phyloP scores from a whole-genome alignment of 208 protist species.

The Plasmodiophora brassicae region DNA sequence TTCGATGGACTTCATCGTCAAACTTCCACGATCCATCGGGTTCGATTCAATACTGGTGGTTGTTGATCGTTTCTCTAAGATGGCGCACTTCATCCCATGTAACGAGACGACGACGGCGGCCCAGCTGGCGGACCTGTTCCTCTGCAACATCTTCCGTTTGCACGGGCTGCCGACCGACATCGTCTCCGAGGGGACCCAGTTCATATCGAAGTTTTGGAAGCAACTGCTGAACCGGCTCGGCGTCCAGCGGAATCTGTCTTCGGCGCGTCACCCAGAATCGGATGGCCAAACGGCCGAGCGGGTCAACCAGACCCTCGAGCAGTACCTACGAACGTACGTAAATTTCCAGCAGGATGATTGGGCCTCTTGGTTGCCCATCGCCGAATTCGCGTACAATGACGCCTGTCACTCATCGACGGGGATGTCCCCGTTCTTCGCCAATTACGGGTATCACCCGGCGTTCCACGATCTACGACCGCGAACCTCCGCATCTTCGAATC shows the following conservation, averaged over 20 bases:
- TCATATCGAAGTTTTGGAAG: not conserved
- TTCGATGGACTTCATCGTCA: slow-evolving; percentile 24
- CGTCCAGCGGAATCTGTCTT: not conserved
- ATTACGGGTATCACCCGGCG: not conserved
- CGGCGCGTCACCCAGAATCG: not conserved
- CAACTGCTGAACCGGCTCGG: not conserved
- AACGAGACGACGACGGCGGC: not conserved
- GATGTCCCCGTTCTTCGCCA: not conserved
- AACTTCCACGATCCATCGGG: not conserved
- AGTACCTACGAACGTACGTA: not conserved
- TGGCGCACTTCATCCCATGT: slow-evolving; percentile 8
- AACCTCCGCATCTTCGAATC: too few relatives aligned
- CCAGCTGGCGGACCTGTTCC: not conserved
- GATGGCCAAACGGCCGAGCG: not conserved
- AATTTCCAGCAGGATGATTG: not conserved
- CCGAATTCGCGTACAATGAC: slow-evolving; percentile 19
- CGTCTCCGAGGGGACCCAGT: not conserved
- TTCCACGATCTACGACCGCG: too few relatives aligned
- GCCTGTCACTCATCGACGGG: not conserved
- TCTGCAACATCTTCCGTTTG: not conserved
- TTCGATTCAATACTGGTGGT: not conserved
- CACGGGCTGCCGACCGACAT: not conserved
- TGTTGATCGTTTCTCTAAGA: not conserved
- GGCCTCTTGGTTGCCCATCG: not conserved
- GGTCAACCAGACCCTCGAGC: slow-evolving; percentile 1